Base-by-base conservation (phyloP, 176 grass and related monocot genomes). In the Aegilops tauschii region DNA sequence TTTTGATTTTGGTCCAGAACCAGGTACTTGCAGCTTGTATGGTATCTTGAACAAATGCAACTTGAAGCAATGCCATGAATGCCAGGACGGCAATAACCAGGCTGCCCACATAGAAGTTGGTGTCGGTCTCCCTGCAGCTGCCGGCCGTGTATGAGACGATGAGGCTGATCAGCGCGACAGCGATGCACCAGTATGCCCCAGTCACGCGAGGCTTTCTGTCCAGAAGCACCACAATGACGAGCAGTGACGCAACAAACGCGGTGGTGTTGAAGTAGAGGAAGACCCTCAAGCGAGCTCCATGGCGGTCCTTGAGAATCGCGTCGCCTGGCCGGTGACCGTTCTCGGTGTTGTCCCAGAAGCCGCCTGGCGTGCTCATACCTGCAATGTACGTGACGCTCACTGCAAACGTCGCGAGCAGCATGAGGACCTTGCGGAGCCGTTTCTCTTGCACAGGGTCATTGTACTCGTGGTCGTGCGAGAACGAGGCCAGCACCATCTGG, bases 311-410 rank as follows among this genome's bases (percentile, higher is more conserved):
- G 70, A 87, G 86, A 1, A 82, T 29, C 0, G 86, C 34, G 3
- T 59, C 7, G 47, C 86, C 86, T 0, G 86, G 34, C 8, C 0
- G 0, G 63, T 70, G 64, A 18, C 12, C 2, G 5, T 21, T 54
- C 2, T 61, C 36, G 20, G 3, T 1, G 29, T 47, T 18, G 12
- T 84, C 74, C 80, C 81, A 78, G 74, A 84, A 88, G 12, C 81
- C 81, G 6, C 87, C 83, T 0, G 86, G 87, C 6, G 79, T 20
- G 79, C 40, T 86, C 40, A 92, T 74, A 23, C 90, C 90, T 0
- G 72, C 84, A 9, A 65, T 9, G 69, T 92, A 91, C 0, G 86
- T 88, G 37, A 91, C 13, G 37, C 78, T 85, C 4, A 66, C 47
- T 0, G 78, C 61, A 14, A 92, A 77, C 8, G 73, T 85, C 2